These are phyloP conservation scores for Magnaporthiopsis rhizophila DNA, from an alignment of 2,329 filamentous ascomycete genomes.

Conservation along the genomic window DNA sequence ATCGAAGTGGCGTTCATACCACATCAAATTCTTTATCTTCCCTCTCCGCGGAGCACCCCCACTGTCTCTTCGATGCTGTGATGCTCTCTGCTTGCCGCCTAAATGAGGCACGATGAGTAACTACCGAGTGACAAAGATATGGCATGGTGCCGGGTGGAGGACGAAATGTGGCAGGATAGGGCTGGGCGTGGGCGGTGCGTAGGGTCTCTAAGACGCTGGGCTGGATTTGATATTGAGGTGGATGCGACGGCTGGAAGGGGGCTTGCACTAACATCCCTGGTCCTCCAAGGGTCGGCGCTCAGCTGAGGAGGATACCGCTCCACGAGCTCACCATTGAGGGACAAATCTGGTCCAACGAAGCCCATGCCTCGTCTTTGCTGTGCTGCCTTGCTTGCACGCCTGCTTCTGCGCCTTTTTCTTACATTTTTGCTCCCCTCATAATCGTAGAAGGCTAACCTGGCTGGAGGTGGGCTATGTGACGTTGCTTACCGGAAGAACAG, in stretches of 20 bases:
- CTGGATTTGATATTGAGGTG: neutral
- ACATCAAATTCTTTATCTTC: neutral
- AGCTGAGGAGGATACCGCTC: neutral
- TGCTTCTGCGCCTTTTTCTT: neutral
- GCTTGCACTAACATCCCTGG: neutral
- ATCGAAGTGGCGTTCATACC: neutral
- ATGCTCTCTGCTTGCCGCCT: neutral
- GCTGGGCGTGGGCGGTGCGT: neutral
- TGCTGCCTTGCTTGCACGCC: neutral
- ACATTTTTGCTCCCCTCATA: neutral
- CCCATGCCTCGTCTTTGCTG: too few relatives aligned
- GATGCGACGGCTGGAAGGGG: neutral
- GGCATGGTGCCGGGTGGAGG: neutral
- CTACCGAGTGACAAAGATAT: neutral
- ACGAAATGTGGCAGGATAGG: neutral
- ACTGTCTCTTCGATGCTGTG: neutral
- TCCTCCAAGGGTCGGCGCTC: neutral
- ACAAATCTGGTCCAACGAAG: neutral
- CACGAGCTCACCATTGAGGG: neutral
- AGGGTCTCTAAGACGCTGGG: neutral
- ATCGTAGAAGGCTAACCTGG: neutral
- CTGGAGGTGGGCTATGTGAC: neutral
- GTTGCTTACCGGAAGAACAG: neutral
- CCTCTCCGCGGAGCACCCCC: neutral
- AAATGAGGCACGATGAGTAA: neutral